These are phyloP conservation scores for Raphidocelis subcapitata DNA, from an alignment of 139 green algal genomes.

Conservation along the genomic window DNA sequence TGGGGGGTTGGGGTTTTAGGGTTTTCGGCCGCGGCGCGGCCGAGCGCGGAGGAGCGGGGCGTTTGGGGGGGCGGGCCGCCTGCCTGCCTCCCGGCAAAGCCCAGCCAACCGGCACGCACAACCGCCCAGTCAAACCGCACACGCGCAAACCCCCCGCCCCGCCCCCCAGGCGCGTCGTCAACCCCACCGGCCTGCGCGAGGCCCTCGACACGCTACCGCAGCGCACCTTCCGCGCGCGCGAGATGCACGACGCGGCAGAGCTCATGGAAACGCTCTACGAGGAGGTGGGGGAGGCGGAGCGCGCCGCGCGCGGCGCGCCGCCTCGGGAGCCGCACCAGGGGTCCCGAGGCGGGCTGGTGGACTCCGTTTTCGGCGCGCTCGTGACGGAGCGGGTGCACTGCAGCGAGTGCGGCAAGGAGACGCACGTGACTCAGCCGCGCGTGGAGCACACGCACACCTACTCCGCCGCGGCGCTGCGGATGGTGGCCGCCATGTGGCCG, in stretches of 20 bases:
- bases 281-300: no score
- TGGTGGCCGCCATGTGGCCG: no score
- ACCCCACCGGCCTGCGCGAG: conserved; percentile 57
- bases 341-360: conserved; percentile 32
- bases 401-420: conserved; percentile 20
- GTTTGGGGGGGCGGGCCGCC: no score
- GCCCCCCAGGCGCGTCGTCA: conserved; percentile 34
- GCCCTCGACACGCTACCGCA: conserved; percentile 55
- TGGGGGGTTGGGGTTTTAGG: no score
- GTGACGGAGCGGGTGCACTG: conserved; percentile 51
- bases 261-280: conserved; percentile 44
- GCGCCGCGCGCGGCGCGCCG: not conserved
- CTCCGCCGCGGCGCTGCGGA: no score
- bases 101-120: no score
- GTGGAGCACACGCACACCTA: conserved; percentile 51
- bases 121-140: no score
- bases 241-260: conserved; percentile 67
- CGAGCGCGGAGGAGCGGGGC: no score
- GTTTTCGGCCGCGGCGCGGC: no score
- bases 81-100: no score
- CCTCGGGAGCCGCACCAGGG: no score
- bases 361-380: conserved; percentile 44
- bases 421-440: conserved; percentile 37
- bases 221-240: conserved; percentile 45
- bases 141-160: not conserved